A percentile compares a stretch with the other conserved stretches of the same genome.
phyloP scores from a whole-genome alignment of 192 early-diverging fungal genomes.

The Fimicolochytrium jonesii region DNA sequence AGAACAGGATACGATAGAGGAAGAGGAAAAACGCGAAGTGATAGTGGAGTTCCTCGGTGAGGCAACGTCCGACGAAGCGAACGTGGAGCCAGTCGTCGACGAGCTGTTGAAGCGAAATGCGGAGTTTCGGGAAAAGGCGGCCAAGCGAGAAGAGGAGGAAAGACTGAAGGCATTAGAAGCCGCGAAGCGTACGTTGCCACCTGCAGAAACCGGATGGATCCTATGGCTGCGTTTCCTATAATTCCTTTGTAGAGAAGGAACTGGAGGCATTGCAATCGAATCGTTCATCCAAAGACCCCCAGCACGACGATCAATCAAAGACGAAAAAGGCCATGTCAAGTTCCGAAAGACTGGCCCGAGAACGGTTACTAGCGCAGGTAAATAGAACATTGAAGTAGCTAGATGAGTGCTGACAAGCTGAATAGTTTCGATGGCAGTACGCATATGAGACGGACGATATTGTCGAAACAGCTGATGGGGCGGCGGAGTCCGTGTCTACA shows the following conservation, averaged over 20 bases:
- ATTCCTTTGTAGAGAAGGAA: constrained; percentile 30
- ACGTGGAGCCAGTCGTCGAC: background rate
- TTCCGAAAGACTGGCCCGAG: constrained; percentile 22
- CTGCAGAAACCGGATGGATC: constrained; percentile 27
- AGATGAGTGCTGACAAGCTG: constrained; percentile 49
- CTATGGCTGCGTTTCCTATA: constrained; percentile 6
- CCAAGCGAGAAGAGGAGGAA: constrained; percentile 9
- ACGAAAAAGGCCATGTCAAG: constrained; percentile 22
- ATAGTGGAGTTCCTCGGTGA: constrained; percentile 67
- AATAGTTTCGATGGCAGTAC: constrained; percentile 49
- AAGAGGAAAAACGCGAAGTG: constrained; percentile 62
- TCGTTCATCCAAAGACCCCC: too few relatives aligned
- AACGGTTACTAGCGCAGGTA: constrained; percentile 18
- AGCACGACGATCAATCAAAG: too few relatives aligned
- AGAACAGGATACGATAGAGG: constrained; percentile 54
- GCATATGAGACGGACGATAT: constrained; percentile 59
- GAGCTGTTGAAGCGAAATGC: background rate
- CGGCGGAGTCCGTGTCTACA: constrained; percentile 61
- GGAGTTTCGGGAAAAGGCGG: background rate
- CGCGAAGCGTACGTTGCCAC: constrained; percentile 7
- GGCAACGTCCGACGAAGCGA: constrained; percentile 29
- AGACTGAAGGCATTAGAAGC: constrained; percentile 10
- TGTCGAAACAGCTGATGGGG: constrained; percentile 55
- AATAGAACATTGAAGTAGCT: constrained; percentile 23
- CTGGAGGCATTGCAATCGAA: constrained; percentile 5